phyloP scores from a whole-genome alignment of 2,329 filamentous ascomycete species.

The Cladorrhinum sp. region DNA sequence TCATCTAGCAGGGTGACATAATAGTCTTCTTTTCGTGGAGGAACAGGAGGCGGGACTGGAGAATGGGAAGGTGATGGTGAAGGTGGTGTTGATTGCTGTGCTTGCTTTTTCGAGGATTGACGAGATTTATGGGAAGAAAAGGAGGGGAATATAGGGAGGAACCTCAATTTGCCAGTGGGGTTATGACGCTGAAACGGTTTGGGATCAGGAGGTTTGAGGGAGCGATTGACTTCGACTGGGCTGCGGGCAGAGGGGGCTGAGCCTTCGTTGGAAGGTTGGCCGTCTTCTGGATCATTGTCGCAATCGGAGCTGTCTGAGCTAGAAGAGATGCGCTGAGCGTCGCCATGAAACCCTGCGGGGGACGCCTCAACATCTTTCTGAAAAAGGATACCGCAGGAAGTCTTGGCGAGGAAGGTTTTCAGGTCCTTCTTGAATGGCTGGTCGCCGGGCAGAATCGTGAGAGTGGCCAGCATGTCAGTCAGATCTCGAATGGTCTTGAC shows the following conservation, averaged over 20 bases:
- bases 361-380: constrained; percentile 36
- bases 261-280: constrained; percentile 3
- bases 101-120: neutral
- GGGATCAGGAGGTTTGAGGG: neutral
- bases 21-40: constrained; percentile 47
- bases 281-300: constrained; percentile 28
- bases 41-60: constrained; percentile 37
- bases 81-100: no score
- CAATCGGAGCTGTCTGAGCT: constrained; percentile 24
- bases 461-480: constrained; percentile 54
- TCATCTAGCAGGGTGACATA: constrained; percentile 67
- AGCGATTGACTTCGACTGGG: neutral
- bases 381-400: constrained; percentile 46
- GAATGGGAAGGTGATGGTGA: neutral
- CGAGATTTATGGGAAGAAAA: neutral
- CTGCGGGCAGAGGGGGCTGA: neutral
- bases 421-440: constrained; percentile 44
- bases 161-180: neutral
- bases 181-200: neutral
- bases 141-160: neutral
- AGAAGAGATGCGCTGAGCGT: constrained; percentile 28
- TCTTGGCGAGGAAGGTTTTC: constrained; percentile 40
- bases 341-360: constrained; percentile 43
- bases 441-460: constrained; percentile 61
- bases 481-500: constrained; percentile 59